Evolutionary conservation across 169 alveolate species (phyloP).

Genomic region (Eimeria sp.): DNA sequence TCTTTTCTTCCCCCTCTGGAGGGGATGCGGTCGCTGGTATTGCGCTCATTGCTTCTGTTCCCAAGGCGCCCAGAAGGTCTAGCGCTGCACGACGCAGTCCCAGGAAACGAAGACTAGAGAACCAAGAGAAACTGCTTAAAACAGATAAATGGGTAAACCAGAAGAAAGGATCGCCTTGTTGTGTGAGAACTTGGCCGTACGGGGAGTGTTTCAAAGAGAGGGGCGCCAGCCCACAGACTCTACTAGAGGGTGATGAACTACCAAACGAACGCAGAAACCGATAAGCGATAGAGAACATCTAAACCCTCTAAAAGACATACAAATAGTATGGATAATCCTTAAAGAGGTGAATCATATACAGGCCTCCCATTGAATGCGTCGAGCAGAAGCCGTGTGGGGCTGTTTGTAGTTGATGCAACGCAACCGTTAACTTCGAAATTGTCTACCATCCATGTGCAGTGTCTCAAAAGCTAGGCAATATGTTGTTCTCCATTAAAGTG

Average conservation of each 20-base stretch:
- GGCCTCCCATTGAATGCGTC: not conserved
- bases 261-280: not conserved
- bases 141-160: not conserved
- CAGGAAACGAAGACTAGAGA: not conserved
- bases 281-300: not conserved
- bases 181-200: not conserved
- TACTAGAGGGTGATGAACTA: not conserved
- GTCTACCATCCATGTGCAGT: not conserved
- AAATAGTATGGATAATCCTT: not conserved
- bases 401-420: not conserved
- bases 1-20: slow-evolving; percentile 46
- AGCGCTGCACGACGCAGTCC: not conserved
- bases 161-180: not conserved
- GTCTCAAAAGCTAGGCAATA: not conserved
- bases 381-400: slow-evolving; percentile 45
- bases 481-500: not conserved
- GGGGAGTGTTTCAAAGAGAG: not conserved
- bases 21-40: slow-evolving; percentile 27
- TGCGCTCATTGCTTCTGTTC: slow-evolving; percentile 7
- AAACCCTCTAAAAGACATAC: not conserved
- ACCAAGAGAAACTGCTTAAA: not conserved
- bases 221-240: not conserved
- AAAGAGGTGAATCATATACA: not conserved
- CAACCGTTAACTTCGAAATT: not conserved
- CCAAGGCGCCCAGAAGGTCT: not conserved